A percentile compares a stretch with the other conserved stretches of the same genome.
phyloP scores from a whole-genome alignment of 2,329 filamentous ascomycete genomes.

The Bipolaris cookei region DNA sequence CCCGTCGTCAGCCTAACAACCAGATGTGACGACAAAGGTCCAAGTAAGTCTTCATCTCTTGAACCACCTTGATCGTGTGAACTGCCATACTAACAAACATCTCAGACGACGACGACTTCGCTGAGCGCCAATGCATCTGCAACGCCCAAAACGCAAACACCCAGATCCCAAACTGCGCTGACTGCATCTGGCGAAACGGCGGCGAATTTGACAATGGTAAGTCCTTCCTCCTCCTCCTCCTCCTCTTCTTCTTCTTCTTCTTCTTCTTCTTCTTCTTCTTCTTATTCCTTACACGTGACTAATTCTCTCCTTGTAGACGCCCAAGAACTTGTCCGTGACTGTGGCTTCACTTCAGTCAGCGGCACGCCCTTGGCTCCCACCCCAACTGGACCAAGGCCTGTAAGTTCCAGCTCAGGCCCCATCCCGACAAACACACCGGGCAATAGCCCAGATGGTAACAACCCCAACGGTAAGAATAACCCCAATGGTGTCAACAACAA shows the following conservation, averaged over 20 bases:
- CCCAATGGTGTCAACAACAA: not conserved
- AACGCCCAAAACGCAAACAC: slow-evolving; percentile 7
- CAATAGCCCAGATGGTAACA: not conserved
- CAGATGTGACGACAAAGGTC: slow-evolving; percentile 3
- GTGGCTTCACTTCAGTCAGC: not conserved
- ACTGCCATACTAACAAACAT: not conserved
- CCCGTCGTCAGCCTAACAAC: not conserved
- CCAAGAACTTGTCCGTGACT: slow-evolving; percentile 4
- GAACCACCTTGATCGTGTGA: no score
- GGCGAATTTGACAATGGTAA: slow-evolving; percentile 9
- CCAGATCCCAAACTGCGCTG: slow-evolving; percentile 2
- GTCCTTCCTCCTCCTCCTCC: not conserved
- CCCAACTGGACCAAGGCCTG: not conserved
- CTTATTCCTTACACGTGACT: not conserved
- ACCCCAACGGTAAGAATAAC: not conserved
- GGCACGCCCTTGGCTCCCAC: not conserved
- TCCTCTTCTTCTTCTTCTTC: not conserved
- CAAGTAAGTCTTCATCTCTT: slow-evolving; percentile 1
- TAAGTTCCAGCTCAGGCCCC: not conserved
- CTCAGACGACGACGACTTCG: not conserved
- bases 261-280: not conserved
- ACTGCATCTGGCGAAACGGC: slow-evolving; percentile 6
- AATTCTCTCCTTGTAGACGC: slow-evolving; percentile 1
- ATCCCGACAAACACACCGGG: not conserved
- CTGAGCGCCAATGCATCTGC: slow-evolving; percentile 12